phyloP scores from a whole-genome alignment of 163 green algal genomes.

The Volvox carteri region DNA sequence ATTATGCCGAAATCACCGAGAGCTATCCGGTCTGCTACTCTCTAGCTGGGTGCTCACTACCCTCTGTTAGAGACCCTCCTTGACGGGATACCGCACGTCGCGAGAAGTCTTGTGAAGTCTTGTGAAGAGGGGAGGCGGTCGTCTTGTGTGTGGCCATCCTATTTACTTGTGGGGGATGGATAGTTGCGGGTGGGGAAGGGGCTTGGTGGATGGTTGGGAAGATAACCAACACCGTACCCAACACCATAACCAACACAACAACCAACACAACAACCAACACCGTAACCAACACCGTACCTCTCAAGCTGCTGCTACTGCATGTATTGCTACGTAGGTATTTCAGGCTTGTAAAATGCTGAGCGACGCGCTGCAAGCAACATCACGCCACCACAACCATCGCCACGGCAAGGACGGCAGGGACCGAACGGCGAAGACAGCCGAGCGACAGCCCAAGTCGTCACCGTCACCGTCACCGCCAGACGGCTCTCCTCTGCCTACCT shows the following conservation, averaged over 20 bases:
- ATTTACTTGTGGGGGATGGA: not conserved
- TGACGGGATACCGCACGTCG: too few relatives aligned
- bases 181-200: not conserved
- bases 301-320: not conserved
- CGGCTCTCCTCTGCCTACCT: too few relatives aligned
- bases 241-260: not conserved
- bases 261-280: not conserved
- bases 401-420: not conserved
- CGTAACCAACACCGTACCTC: not conserved
- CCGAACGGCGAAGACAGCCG: not conserved
- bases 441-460: not conserved
- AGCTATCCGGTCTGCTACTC: too few relatives aligned
- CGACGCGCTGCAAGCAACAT: not conserved
- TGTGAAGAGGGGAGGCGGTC: too few relatives aligned
- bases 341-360: conserved; percentile 48
- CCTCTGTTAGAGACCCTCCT: too few relatives aligned
- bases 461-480: not conserved
- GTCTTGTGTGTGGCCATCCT: not conserved
- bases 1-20: too few relatives aligned
- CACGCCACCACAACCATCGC: not conserved
- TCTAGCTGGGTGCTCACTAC: too few relatives aligned
- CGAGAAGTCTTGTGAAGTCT: too few relatives aligned
- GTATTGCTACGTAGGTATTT: conserved; percentile 20
- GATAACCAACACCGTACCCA: not conserved
- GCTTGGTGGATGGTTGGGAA: not conserved